Conservation (phyloP, 257 asterid genomes). For the Plantago ovata region DNA sequence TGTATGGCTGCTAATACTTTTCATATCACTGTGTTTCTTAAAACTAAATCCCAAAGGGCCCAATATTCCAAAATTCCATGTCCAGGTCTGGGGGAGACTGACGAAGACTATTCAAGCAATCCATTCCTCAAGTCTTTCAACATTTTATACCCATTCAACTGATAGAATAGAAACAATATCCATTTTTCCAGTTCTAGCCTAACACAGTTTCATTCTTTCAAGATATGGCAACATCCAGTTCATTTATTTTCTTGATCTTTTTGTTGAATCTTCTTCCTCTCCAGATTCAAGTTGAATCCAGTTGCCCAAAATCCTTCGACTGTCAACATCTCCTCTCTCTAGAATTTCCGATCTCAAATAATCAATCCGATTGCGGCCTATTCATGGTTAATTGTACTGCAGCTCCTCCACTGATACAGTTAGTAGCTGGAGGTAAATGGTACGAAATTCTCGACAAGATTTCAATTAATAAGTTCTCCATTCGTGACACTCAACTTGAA, state of each 20-base stretch:
- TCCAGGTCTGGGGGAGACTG: too few relatives aligned
- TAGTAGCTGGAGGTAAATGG: conserved; percentile 3
- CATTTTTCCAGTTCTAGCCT: too few relatives aligned
- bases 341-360: conserved; percentile 25
- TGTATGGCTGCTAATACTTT: too few relatives aligned
- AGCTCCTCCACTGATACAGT: conserved; percentile 17
- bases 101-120: too few relatives aligned
- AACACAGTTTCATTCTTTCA: too few relatives aligned
- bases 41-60: too few relatives aligned
- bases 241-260: background rate
- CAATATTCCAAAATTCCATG: too few relatives aligned
- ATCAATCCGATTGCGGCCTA: conserved; percentile 29
- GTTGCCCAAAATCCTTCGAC: conserved; percentile 2
- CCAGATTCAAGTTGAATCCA: conserved; percentile 5
- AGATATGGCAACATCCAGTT: conserved; percentile 17
- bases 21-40: too few relatives aligned
- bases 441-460: background rate
- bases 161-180: too few relatives aligned
- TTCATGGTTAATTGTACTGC: conserved; percentile 14
- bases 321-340: conserved; percentile 8
- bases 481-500: background rate
- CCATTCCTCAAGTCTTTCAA: too few relatives aligned
- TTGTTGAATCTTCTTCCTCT: conserved; percentile 5
- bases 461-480: background rate
- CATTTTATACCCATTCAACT: too few relatives aligned